A percentile compares a stretch with the other conserved stretches of the same genome.
Evolutionary conservation across 1,284 basidiomycete genomes (phyloP).

Genomic region (Ceratorhiza oryzae-sativae): DNA sequence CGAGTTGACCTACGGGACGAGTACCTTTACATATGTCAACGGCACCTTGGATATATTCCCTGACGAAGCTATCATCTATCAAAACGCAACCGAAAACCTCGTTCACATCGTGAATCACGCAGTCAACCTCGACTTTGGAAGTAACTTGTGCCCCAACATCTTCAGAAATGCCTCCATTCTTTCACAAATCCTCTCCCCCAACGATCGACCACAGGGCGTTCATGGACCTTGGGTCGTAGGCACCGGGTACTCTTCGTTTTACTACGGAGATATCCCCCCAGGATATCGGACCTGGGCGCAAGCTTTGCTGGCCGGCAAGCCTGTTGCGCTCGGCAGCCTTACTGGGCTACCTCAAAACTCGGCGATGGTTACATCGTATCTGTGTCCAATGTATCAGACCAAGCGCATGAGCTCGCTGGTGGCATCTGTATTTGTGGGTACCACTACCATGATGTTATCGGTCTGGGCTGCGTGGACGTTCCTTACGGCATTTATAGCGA

Average conservation of each 20-base stretch:
- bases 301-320: background rate
- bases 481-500: background rate
- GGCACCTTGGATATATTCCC: background rate
- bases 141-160: background rate
- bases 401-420: conserved; percentile 4
- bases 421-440: conserved; percentile 22
- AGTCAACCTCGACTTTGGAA: conserved; percentile 29
- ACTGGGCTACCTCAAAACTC: background rate
- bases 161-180: background rate
- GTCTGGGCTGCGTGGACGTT: conserved; percentile 24
- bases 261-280: background rate
- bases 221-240: background rate
- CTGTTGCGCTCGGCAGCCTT: background rate
- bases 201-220: background rate
- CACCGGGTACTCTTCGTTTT: background rate
- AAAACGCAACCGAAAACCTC: background rate
- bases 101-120: background rate
- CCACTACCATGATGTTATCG: conserved; percentile 22
- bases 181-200: background rate
- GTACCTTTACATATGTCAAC: background rate
- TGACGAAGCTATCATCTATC: background rate
- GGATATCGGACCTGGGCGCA: conserved; percentile 30
- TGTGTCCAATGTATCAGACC: conserved; percentile 21
- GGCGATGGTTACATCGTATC: conserved; percentile 20
- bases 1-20: background rate